Evolutionary conservation across 164 flowering plant genomes (phyloP).

Genomic region (Sextonia rubra): DNA sequence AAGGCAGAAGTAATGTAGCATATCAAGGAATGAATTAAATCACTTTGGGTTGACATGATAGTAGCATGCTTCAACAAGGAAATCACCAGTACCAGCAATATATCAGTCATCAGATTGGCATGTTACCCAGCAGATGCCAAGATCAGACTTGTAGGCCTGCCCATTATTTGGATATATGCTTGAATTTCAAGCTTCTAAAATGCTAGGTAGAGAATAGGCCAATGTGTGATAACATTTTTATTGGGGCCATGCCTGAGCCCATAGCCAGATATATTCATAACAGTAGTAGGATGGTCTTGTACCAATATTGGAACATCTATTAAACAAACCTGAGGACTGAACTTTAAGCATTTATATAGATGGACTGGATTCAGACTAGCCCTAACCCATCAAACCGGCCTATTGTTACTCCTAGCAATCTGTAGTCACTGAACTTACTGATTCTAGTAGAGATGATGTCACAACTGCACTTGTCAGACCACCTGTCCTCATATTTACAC

Average conservation of each 20-base stretch:
- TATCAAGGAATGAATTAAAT: background rate
- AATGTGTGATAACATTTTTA: background rate
- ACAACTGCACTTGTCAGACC: constrained; percentile 60
- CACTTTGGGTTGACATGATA: background rate
- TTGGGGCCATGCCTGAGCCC: background rate
- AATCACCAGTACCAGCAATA: too few relatives aligned
- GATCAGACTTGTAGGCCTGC: background rate
- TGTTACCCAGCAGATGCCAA: too few relatives aligned
- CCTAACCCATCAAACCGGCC: background rate
- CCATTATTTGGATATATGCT: background rate
- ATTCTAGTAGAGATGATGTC: constrained; percentile 75
- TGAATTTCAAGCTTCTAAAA: too few relatives aligned
- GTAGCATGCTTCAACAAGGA: background rate
- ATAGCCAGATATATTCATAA: background rate
- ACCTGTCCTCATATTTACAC: constrained; percentile 82
- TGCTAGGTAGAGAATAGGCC: background rate
- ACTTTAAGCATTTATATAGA: background rate
- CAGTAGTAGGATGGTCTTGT: background rate
- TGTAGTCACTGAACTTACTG: constrained; percentile 45
- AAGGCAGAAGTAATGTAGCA: background rate
- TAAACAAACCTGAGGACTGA: background rate
- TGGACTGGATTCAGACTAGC: background rate
- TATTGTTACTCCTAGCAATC: background rate
- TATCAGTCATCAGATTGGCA: too few relatives aligned
- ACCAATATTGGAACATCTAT: background rate